phyloP scores from a whole-genome alignment of 2,329 filamentous ascomycete genomes.

The Fusarium multiceps region DNA sequence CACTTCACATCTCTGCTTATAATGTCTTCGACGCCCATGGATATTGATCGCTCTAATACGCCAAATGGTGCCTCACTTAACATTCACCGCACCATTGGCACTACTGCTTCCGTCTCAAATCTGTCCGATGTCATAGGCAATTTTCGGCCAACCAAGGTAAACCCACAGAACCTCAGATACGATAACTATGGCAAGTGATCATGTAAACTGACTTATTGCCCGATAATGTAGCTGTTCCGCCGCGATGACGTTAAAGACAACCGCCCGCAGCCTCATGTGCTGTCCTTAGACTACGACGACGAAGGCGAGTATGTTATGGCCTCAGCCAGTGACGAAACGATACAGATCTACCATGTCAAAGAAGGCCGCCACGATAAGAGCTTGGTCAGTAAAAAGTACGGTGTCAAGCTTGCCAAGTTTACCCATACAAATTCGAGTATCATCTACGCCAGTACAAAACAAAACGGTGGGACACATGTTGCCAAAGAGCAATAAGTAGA shows the following conservation, averaged over 20 bases:
- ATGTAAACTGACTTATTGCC: background rate
- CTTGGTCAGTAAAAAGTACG: slow-evolving; percentile 95
- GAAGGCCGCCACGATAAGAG: slow-evolving; percentile 91
- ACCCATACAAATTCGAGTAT: slow-evolving; percentile 92
- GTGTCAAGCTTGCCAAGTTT: slow-evolving; percentile 92
- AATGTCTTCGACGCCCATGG: slow-evolving; percentile 69
- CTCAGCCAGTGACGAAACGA: slow-evolving; percentile 91
- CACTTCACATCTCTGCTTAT: slow-evolving; percentile 3
- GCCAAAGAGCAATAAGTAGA: background rate
- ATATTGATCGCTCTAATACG: slow-evolving; percentile 60
- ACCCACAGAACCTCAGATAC: background rate
- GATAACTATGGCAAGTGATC: background rate
- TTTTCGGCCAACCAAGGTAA: slow-evolving; percentile 85
- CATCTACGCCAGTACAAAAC: slow-evolving; percentile 94
- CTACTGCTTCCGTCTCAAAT: slow-evolving; percentile 66
- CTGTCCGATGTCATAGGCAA: slow-evolving; percentile 81
- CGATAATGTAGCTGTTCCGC: slow-evolving; percentile 62
- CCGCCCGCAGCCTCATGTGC: slow-evolving; percentile 71
- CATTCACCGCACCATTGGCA: slow-evolving; percentile 61
- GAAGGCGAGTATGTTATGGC: slow-evolving; percentile 92
- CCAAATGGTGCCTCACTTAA: slow-evolving; percentile 60
- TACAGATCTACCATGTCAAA: slow-evolving; percentile 94
- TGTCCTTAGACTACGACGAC: slow-evolving; percentile 97
- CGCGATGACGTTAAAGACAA: slow-evolving; percentile 66
- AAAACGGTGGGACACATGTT: slow-evolving; percentile 71